These are phyloP conservation scores for Austroboletus eburneus DNA, from an alignment of 768 basidiomycete species.

Conservation along the genomic window DNA sequence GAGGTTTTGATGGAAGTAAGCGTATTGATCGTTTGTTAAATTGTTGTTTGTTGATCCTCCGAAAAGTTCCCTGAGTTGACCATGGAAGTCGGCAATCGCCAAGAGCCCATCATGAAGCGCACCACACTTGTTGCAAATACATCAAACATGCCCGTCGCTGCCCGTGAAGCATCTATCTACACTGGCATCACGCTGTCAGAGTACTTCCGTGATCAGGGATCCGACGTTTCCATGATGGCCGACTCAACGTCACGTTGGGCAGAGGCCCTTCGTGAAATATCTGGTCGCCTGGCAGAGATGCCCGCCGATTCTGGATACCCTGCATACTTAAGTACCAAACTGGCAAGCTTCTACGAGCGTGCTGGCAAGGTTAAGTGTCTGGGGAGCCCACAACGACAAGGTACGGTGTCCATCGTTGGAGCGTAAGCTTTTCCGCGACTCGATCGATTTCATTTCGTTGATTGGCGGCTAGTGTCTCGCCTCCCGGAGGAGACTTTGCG, in stretches of 20 bases:
- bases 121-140: slow-evolving; percentile 98
- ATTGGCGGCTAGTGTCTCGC: slow-evolving; percentile 69
- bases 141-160: slow-evolving; percentile 99
- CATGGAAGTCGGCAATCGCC: slow-evolving; percentile 85
- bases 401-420: slow-evolving; percentile 97
- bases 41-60: slow-evolving; percentile 9
- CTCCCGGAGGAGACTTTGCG: slow-evolving; percentile 98
- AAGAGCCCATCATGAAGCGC: slow-evolving; percentile 99
- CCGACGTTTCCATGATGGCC: slow-evolving; percentile 98
- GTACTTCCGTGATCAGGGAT: slow-evolving; percentile 99
- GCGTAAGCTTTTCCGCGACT: slow-evolving; percentile 61
- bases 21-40: slow-evolving; percentile 1
- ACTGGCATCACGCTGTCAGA: slow-evolving; percentile 99
- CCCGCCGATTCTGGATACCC: slow-evolving; percentile 99
- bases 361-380: slow-evolving; percentile 94
- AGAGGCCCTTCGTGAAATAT: slow-evolving; percentile 98
- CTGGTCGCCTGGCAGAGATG: slow-evolving; percentile 99
- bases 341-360: slow-evolving; percentile 98
- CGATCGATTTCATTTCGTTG: slow-evolving; percentile 5
- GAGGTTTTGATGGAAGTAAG: slow-evolving; percentile 96
- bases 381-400: slow-evolving; percentile 82
- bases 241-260: slow-evolving; percentile 99
- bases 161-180: slow-evolving; percentile 98
- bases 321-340: slow-evolving; percentile 91
- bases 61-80: slow-evolving; percentile 81